Evolutionary conservation across 345 rosid species (phyloP), one percentile per base, ranked within the genome.

Genomic region (Gossypium australe): DNA sequence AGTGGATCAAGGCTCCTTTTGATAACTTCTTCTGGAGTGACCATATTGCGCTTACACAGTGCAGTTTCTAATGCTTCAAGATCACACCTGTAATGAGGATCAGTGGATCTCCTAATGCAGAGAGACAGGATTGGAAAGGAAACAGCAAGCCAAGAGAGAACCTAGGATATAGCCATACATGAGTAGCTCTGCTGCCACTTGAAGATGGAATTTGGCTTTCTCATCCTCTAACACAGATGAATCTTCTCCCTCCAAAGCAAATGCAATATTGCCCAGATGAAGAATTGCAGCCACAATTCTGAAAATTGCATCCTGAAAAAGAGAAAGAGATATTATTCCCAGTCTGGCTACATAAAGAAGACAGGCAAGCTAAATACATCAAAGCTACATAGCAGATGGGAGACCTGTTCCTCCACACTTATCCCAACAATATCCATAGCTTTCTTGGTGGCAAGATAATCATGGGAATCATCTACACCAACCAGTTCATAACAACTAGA

Each of bases 351-450:
- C 48, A 58, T 44, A 78, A 51, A 78, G 53, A 49, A 61, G 24
- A 78, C 60, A 59, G 24, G 62, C 62, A 67, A 34, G 49, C 43
- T 27, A 52, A 73, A 47, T 47, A 73, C 67, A 24, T 66, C 58
- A 14, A 22, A 34, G 70, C 71, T 73, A 27, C 14, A 75, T 2
- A 74, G n/a, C 44, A 78, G 58, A 64, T 10, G 64, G 62, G 81
- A 77, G 71, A 93, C 98, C 98, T 92, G 98, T 77, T 94, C 97
- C 7, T 77, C 73, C 85, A 80, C 79, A 64, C 80, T 88, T 73
- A 94, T 92, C 78, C 98, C 98, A 45, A 94, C 91, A 78, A 94
- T 80, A 69, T 84, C 86, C 98, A 94, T 94, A 62, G 98, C 97
- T 81, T 83, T 89, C 83, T 94, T 90, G 10, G 96, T 90, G 76